Conservation (phyloP, 768 basidiomycete genomes). For the Collybia sordida region DNA sequence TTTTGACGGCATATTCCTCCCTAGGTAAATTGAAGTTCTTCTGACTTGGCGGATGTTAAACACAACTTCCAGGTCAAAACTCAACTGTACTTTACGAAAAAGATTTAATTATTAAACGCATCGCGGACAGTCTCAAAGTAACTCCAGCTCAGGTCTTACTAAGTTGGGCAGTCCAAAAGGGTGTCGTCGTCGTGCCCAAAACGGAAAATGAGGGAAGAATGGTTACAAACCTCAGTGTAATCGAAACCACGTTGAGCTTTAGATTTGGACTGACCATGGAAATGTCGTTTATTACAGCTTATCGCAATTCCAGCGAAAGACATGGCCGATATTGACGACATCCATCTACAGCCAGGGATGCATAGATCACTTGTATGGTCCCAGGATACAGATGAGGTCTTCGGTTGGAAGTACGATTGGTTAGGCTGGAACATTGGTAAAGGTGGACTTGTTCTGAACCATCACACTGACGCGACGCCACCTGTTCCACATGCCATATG, state of each 20-base stretch:
- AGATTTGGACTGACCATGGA: slow-evolving; percentile 10
- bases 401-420: slow-evolving; percentile 45
- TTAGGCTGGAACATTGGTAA: slow-evolving; percentile 38
- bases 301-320: slow-evolving; percentile 33
- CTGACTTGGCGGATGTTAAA: neutral
- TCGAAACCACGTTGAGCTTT: neutral
- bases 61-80: slow-evolving; percentile 14
- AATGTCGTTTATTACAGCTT: slow-evolving; percentile 28
- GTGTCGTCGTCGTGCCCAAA: slow-evolving; percentile 63
- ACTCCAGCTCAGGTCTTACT: slow-evolving; percentile 57
- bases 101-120: slow-evolving; percentile 25
- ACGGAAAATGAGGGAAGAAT: slow-evolving; percentile 46
- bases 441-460: slow-evolving; percentile 28
- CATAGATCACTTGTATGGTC: slow-evolving; percentile 33
- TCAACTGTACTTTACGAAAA: slow-evolving; percentile 24
- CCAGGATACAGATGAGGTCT: slow-evolving; percentile 22
- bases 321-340: slow-evolving; percentile 34
- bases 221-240: slow-evolving; percentile 44
- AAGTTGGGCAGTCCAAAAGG: slow-evolving; percentile 64
- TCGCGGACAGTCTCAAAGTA: slow-evolving; percentile 32
- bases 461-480: no score
- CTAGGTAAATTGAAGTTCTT: slow-evolving; percentile 24
- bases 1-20: slow-evolving; percentile 52
- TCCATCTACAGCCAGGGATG: slow-evolving; percentile 41
- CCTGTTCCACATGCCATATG: no score